Evolutionary conservation across 768 basidiomycete genomes (phyloP).

Genomic region (Suillus lakei): DNA sequence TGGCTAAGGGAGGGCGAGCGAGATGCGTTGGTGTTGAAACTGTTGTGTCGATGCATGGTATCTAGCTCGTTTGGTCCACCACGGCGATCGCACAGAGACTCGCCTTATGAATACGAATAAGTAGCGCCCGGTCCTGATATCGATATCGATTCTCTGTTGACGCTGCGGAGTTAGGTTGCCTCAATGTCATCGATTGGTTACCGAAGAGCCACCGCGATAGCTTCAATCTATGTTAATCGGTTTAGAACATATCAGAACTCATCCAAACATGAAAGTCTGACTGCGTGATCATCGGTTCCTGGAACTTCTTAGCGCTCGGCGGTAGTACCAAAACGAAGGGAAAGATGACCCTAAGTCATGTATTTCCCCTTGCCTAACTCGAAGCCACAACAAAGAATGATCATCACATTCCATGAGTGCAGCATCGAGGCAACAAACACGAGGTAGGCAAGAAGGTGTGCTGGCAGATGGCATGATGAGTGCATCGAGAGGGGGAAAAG

Average conservation of each 20-base stretch:
- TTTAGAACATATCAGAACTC: background rate
- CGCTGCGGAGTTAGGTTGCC: slow-evolving; percentile 1
- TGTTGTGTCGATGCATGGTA: background rate
- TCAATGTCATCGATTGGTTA: slow-evolving; percentile 4
- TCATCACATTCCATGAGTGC: background rate
- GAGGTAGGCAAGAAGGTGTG: slow-evolving; percentile 2
- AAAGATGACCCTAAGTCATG: background rate
- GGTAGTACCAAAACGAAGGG: background rate
- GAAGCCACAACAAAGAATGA: background rate
- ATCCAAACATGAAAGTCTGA: background rate
- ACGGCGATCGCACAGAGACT: background rate
- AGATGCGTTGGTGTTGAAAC: background rate
- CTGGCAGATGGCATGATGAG: background rate
- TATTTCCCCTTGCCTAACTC: background rate
- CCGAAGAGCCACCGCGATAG: background rate
- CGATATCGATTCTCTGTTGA: background rate
- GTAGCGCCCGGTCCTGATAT: slow-evolving; percentile 3
- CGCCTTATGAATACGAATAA: background rate
- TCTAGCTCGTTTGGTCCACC: background rate
- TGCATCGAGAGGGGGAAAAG: background rate
- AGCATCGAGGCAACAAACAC: slow-evolving; percentile 3
- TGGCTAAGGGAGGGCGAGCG: background rate
- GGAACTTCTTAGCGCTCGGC: slow-evolving; percentile 4
- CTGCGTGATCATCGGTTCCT: background rate
- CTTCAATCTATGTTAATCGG: background rate